These are phyloP conservation scores for Lachnellula arida DNA, from an alignment of 2,329 filamentous ascomycete genomes.

Conservation along the genomic window DNA sequence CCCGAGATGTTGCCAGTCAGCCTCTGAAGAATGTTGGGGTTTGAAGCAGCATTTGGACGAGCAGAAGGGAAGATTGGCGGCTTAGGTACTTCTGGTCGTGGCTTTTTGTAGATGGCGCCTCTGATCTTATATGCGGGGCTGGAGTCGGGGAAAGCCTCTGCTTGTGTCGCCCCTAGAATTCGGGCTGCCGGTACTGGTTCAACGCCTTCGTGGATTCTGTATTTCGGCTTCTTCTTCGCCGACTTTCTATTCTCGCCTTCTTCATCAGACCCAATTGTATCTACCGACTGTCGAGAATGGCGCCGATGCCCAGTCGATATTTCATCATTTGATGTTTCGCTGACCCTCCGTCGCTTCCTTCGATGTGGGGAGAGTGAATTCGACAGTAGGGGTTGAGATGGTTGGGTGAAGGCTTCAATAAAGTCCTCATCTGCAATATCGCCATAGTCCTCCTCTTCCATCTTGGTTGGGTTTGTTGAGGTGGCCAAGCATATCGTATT, in stretches of 20 bases:
- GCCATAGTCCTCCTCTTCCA: constrained; percentile 56
- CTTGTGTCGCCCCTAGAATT: constrained; percentile 30
- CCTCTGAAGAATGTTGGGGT: not conserved
- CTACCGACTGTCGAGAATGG: constrained; percentile 13
- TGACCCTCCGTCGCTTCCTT: constrained; percentile 34
- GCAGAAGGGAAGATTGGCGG: constrained; percentile 3
- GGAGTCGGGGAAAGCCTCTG: constrained; percentile 33
- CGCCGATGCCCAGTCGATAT: constrained; percentile 5
- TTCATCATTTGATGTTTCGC: constrained; percentile 11
- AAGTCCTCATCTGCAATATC: constrained; percentile 64
- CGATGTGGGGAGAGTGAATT: constrained; percentile 30
- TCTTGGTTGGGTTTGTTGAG: not conserved
- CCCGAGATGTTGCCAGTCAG: not conserved
- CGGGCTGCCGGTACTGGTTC: constrained; percentile 22
- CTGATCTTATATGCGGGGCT: constrained; percentile 45
- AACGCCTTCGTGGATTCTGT: constrained; percentile 26
- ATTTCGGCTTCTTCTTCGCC: constrained; percentile 26
- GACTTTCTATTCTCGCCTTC: constrained; percentile 19
- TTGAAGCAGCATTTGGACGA: not conserved
- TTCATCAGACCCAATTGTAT: constrained; percentile 10
- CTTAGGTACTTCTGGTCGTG: constrained; percentile 29
- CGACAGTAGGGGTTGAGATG: constrained; percentile 25
- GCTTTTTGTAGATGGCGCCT: constrained; percentile 46
- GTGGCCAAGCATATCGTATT: not conserved
- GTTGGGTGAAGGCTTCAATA: constrained; percentile 53